Base-by-base conservation (phyloP, 257 asterid genomes). In the Cynanchum wilfordii region DNA sequence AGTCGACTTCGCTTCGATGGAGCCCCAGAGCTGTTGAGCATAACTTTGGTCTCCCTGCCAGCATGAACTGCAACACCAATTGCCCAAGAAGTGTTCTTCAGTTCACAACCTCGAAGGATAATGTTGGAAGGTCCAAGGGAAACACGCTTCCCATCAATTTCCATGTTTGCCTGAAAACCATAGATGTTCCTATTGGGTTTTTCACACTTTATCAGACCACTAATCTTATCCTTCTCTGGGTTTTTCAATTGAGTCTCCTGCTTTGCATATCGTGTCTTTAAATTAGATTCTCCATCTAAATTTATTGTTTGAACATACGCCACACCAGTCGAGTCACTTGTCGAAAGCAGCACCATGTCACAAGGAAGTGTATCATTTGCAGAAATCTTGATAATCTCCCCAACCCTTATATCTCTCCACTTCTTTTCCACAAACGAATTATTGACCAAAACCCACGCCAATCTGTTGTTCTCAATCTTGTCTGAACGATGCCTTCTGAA, bases 121-220 rank as follows among this genome's bases (percentile, higher is more conserved):
- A 95, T 92, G 83, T 95, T 95, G 2, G 98, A 89, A 36, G 98
- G 98, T n/a, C 99, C 98, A 45, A 95, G 97, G 20, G 99, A 90
- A 56, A 90, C 81, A 56, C 87, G 88, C 78, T 95, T 92, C 57
- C 95, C 97, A 66, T 92, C 96, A 49, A 92, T 66, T 58, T 92
- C 99, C 96, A 90, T 89, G 80, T 85, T 89, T 11, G 94, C 99
- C 66, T 86, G 96, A 72, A 95, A 95, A 2, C 98, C 99, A 52
- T 95, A 95, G 47, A 95, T 92, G 68, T 95, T 92, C 85, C 99
- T 89, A 78, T 90, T 95, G 2, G 99, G 99, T 22, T 90, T 92
- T 82, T 95, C 99, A 66, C 98, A 92, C 82, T 90, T 95, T 80
- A 95, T 92, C 79, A 90, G 12, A 75, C 96, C 98, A 50, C 65